Conservation (phyloP, 345 rosid species). For the Trapa incisa region DNA sequence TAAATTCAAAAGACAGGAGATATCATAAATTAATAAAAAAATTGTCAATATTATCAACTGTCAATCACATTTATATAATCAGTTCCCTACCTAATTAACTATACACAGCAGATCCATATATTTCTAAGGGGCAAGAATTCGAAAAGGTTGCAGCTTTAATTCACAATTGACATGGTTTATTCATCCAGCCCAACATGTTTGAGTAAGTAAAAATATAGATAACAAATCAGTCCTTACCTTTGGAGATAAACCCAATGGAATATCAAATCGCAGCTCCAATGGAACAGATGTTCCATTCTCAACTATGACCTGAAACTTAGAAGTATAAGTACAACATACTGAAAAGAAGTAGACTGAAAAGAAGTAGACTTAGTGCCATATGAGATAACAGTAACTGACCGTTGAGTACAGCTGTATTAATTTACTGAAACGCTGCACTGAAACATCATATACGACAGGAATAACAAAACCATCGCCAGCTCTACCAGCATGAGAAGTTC, state of each 20-base stretch:
- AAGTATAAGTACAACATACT: constrained; percentile 11
- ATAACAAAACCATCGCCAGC: constrained; percentile 46
- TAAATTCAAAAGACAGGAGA: neutral
- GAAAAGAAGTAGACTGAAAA: constrained; percentile 2
- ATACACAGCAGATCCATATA: neutral
- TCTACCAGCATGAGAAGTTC: constrained; percentile 25
- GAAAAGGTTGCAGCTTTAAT: neutral
- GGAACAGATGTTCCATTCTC: constrained; percentile 67
- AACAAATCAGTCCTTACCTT: constrained; percentile 37
- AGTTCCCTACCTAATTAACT: neutral
- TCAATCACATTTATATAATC: too few relatives aligned
- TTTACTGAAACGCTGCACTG: constrained; percentile 72
- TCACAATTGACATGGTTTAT: neutral
- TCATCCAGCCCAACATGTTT: neutral
- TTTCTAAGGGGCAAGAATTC: neutral
- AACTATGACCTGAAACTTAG: constrained; percentile 56
- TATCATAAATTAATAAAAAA: neutral
- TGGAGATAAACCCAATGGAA: constrained; percentile 87
- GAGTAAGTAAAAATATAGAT: neutral
- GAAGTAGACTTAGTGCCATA: constrained; percentile 3
- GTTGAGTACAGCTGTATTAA: constrained; percentile 78
- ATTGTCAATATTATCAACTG: neutral
- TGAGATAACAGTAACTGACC: constrained; percentile 29
- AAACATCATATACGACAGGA: constrained; percentile 90
- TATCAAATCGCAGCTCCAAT: constrained; percentile 82